phyloP scores from a whole-genome alignment of 2,329 filamentous ascomycete species.

The Penicillium sp. region DNA sequence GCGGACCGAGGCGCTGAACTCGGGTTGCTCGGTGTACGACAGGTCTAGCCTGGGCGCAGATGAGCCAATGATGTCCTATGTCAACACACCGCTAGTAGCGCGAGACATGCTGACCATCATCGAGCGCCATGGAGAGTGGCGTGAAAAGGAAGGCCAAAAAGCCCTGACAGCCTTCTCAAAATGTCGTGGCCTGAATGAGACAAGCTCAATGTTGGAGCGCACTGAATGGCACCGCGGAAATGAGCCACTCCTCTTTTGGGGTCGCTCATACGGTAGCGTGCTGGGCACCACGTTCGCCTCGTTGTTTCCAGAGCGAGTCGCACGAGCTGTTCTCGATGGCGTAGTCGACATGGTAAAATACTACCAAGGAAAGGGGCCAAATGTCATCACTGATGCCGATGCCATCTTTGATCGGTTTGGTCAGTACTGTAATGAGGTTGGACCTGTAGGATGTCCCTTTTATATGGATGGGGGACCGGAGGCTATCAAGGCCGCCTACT shows the following conservation, averaged over 20 bases:
- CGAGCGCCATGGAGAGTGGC: slow-evolving; percentile 43
- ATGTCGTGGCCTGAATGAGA: slow-evolving; percentile 18
- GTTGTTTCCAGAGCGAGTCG: slow-evolving; percentile 44
- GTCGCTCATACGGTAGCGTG: slow-evolving; percentile 48
- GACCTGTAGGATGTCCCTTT: slow-evolving; percentile 32
- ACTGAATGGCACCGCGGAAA: slow-evolving; percentile 31
- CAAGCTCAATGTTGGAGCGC: slow-evolving; percentile 23
- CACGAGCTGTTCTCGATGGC: slow-evolving; percentile 35
- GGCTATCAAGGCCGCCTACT: slow-evolving; percentile 29
- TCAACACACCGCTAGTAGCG: slow-evolving; percentile 37
- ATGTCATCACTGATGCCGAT: slow-evolving; percentile 34
- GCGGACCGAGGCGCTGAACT: slow-evolving; percentile 32
- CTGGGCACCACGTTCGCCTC: slow-evolving; percentile 49
- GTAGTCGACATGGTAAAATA: slow-evolving; percentile 41
- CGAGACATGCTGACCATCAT: slow-evolving; percentile 39
- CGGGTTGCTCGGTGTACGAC: slow-evolving; percentile 31
- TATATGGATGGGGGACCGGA: slow-evolving; percentile 28
- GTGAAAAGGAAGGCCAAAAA: slow-evolving; percentile 32
- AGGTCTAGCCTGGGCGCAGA: slow-evolving; percentile 13
- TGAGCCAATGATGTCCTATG: slow-evolving; percentile 32
- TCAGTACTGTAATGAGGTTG: slow-evolving; percentile 33
- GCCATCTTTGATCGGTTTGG: slow-evolving; percentile 37
- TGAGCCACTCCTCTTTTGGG: slow-evolving; percentile 43
- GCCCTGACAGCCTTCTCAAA: slow-evolving; percentile 22
- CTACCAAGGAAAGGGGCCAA: slow-evolving; percentile 28